Evolutionary conservation across 208 protist genomes (phyloP).

Genomic region (Leishmania amazonensis): DNA sequence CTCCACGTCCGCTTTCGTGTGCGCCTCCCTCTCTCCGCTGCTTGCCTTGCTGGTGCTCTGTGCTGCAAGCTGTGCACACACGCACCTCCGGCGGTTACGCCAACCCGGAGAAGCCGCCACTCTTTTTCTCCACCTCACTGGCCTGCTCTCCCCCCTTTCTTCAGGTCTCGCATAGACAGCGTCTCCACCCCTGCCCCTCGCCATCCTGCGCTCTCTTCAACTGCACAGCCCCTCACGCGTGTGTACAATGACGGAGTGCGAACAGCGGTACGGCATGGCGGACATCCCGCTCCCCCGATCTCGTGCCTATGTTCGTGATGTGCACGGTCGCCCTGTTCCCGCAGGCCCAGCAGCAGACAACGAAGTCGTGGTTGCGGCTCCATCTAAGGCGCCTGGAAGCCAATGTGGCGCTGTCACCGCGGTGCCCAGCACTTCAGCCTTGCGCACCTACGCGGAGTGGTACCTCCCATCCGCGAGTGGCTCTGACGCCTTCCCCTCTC

Average conservation of each 20-base stretch:
- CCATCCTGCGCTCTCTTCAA: not conserved
- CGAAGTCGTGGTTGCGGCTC: not conserved
- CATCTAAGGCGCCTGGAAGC: not conserved
- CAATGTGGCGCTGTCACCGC: not conserved
- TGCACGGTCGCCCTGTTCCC: slow-evolving; percentile 22
- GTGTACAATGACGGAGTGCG: slow-evolving; percentile 32
- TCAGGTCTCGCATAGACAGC: not conserved
- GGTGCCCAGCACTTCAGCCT: slow-evolving; percentile 10
- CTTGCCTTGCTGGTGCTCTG: not conserved
- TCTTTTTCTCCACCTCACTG: not conserved
- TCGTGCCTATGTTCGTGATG: slow-evolving; percentile 13
- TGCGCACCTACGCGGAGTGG: slow-evolving; percentile 51
- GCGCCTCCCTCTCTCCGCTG: not conserved
- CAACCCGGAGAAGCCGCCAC: not conserved
- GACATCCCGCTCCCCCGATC: slow-evolving; percentile 31
- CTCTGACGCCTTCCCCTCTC: not conserved
- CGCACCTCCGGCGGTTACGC: not conserved
- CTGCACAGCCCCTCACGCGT: not conserved
- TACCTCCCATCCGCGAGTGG: slow-evolving; percentile 37
- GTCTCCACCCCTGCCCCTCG: not conserved
- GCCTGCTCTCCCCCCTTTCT: not conserved
- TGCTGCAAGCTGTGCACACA: not conserved
- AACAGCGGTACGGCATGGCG: slow-evolving; percentile 51
- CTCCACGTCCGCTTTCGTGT: slow-evolving; percentile 2
- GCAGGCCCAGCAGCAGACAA: not conserved